A percentile compares a stretch with the other conserved stretches of the same genome.
Evolutionary conservation across 805 yeast genomes (phyloP).

Genomic region (Ogataea minuta): DNA sequence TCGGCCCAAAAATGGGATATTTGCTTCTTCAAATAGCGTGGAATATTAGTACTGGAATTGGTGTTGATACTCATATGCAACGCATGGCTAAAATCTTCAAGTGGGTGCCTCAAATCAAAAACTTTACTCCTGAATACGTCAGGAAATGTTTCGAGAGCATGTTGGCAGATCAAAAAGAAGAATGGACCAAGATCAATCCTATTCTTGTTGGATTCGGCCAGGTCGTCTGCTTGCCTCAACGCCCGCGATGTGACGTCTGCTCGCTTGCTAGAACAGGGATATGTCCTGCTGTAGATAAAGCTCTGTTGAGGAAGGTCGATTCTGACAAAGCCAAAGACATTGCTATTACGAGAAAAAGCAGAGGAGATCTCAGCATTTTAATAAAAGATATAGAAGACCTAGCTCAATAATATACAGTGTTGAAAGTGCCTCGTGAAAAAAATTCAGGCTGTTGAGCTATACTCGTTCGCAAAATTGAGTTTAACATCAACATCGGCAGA

Average conservation of each 20-base stretch:
- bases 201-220: constrained; percentile 93
- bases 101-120: constrained; percentile 57
- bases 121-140: constrained; percentile 72
- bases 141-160: constrained; percentile 66
- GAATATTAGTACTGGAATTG: constrained; percentile 77
- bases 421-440: too few relatives aligned
- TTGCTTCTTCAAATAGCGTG: constrained; percentile 80
- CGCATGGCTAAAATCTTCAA: constrained; percentile 76
- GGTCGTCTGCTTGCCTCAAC: constrained; percentile 72
- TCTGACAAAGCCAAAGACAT: constrained; percentile 24
- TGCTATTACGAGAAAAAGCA: constrained; percentile 26
- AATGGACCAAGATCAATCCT: constrained; percentile 86
- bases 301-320: constrained; percentile 35
- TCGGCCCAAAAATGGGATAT: constrained; percentile 94
- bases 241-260: constrained; percentile 71
- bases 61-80: constrained; percentile 90
- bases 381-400: constrained; percentile 36
- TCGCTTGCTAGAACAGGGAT: constrained; percentile 48
- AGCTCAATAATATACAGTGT: too few relatives aligned
- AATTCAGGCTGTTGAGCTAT: too few relatives aligned
- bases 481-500: constrained; percentile 26
- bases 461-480: not conserved
- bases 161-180: constrained; percentile 56
- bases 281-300: constrained; percentile 58
- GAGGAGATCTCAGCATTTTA: constrained; percentile 45